phyloP scores from a whole-genome alignment of 148 eudicot genomes.

The Camellia lanceoleosa region DNA sequence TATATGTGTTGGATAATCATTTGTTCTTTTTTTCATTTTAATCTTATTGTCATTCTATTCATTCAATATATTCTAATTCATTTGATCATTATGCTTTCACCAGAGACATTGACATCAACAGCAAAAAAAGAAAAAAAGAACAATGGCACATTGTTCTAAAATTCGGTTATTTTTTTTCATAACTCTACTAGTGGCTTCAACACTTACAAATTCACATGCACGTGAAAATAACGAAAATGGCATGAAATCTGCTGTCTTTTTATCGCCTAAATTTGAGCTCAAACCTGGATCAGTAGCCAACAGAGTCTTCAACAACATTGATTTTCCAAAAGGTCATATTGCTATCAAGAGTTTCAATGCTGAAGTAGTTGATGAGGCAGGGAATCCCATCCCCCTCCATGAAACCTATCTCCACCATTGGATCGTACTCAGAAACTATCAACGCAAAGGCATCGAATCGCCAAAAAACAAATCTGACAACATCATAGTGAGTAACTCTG shows the following conservation, averaged over 20 bases:
- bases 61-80: not conserved
- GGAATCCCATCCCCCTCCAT: constrained; percentile 68
- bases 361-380: constrained; percentile 79
- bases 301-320: constrained; percentile 52
- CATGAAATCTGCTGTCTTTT: constrained; percentile 44
- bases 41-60: not conserved
- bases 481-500: constrained; percentile 40
- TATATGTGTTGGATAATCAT: not conserved
- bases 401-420: constrained; percentile 93
- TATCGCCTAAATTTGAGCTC: constrained; percentile 61
- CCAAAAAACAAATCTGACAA: constrained; percentile 34
- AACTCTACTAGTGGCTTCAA: constrained; percentile 22
- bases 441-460: constrained; percentile 37
- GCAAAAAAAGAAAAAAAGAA: not conserved
- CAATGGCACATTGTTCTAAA: constrained; percentile 28
- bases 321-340: constrained; percentile 76
- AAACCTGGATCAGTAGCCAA: constrained; percentile 69
- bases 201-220: constrained; percentile 28
- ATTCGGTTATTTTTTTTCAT: constrained; percentile 24
- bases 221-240: constrained; percentile 20
- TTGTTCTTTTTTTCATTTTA: not conserved
- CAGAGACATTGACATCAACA: not conserved
- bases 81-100: not conserved
- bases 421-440: constrained; percentile 52
- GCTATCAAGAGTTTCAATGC: constrained; percentile 76